Base-by-base conservation (phyloP, 805 yeast genomes). In the Allodekkera sacchari region DNA sequence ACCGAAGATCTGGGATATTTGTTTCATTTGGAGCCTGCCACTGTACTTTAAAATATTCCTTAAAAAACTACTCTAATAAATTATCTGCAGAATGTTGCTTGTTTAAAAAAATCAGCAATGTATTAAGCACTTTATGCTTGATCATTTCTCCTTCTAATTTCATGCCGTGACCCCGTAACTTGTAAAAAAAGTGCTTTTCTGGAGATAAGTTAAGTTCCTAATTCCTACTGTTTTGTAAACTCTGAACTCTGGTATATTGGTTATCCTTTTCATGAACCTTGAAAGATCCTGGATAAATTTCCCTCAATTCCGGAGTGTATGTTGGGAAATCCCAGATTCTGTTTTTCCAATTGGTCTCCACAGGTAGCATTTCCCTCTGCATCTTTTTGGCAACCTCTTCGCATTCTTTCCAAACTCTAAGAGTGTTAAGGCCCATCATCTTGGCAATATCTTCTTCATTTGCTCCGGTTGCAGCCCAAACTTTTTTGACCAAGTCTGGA, bases 401-500 rank as follows among this genome's bases (percentile, higher is more conserved):
- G 36, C 51, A 52, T 20, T 51, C 59, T 32, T 53, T 57, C 74
- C 73, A 68, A 1, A 63, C 71, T 33, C 73, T 52, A 26, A 64
- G 35, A 5, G 64, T 57, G 40, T 67, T 67, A 23, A 58, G 44
- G 0, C 73, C 72, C 65, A 65, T 63, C 10, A 67, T 38, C 35
- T 55, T 56, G 4, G 52, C 29, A 16, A 67, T 59, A 25, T 68
- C 58, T n/a, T 60, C 66, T 22, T 63, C 67, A 3, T 63, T 46
- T 3, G 73, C 71, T 8, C 57, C 57, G 3, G 45, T 31, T 7
- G 35, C 39, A 27, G 43, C 44, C 45, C 50, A 45, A 19, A 43
- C 50, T 36, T 53, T 57, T 30, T 66, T 44, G 63, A 47, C 71
- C 30, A 70, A 50, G 26, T 66, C 72, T 0, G 75, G 75, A 39